phyloP scores from a whole-genome alignment of 768 basidiomycete species.

The Stropharia rugosoannulata region DNA sequence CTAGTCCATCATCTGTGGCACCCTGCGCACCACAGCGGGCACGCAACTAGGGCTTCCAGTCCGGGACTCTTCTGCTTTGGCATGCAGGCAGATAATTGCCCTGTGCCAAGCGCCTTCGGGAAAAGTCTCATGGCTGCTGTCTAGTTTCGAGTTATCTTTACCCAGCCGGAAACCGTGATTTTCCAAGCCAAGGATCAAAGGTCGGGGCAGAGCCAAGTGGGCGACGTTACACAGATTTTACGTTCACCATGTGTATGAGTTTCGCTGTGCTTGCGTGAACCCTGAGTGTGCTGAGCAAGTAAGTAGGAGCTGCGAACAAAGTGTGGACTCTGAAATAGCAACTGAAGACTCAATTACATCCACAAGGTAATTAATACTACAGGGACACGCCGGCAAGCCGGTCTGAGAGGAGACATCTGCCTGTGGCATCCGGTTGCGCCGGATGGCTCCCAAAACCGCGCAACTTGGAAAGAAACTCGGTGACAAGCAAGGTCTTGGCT shows the following conservation, averaged over 20 bases:
- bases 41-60: neutral
- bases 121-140: neutral
- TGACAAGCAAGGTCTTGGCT: neutral
- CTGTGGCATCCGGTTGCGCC: constrained; percentile 5
- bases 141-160: constrained; percentile 1
- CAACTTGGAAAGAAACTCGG: neutral
- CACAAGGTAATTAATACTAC: neutral
- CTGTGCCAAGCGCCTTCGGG: neutral
- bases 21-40: neutral
- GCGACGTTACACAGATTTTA: neutral
- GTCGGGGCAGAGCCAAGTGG: neutral
- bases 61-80: neutral
- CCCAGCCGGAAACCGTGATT: neutral
- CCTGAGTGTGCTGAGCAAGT: neutral
- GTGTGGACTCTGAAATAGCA: neutral
- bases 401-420: neutral
- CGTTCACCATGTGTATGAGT: neutral
- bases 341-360: no score
- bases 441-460: neutral
- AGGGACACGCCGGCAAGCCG: neutral
- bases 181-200: neutral
- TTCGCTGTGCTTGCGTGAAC: neutral
- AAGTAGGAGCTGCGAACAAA: neutral
- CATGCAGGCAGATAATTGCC: neutral
- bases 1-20: no score